Percentiles rank a stretch among this genome's conserved stretches.
Evolutionary conservation across 148 eudicot species (phyloP).

Genomic region (Bassia scoparia): DNA sequence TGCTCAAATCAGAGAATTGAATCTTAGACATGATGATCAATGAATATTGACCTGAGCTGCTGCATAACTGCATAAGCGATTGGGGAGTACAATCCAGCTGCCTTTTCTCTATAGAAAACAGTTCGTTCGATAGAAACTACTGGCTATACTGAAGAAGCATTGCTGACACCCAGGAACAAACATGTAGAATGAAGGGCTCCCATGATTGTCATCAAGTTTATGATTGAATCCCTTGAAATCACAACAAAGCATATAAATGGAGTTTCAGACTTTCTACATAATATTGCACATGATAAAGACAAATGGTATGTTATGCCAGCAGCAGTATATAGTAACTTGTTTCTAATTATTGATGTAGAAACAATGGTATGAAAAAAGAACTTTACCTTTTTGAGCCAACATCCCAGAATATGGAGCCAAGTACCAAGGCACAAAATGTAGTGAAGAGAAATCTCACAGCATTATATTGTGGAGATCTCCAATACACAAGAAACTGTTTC

Average conservation of each 20-base stretch:
- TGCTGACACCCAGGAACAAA: slow-evolving; percentile 77
- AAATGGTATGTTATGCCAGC: background rate
- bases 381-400: slow-evolving; percentile 68
- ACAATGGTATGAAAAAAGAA: background rate
- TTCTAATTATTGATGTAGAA: background rate
- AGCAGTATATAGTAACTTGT: background rate
- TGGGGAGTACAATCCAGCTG: slow-evolving; percentile 93
- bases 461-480: slow-evolving; percentile 85
- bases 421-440: slow-evolving; percentile 47
- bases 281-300: too few relatives aligned
- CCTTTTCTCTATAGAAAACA: slow-evolving; percentile 87
- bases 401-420: slow-evolving; percentile 74
- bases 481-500: slow-evolving; percentile 76
- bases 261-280: background rate
- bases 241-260: background rate
- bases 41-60: slow-evolving; percentile 60
- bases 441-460: slow-evolving; percentile 74
- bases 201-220: slow-evolving; percentile 55
- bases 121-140: slow-evolving; percentile 76
- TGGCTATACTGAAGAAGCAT: slow-evolving; percentile 82
- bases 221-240: slow-evolving; percentile 53
- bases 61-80: slow-evolving; percentile 76
- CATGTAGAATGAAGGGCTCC: slow-evolving; percentile 65
- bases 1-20: too few relatives aligned
- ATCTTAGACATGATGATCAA: too few relatives aligned